phyloP scores from a whole-genome alignment of 768 basidiomycete species.

The Hemileccinum rubropunctum region DNA sequence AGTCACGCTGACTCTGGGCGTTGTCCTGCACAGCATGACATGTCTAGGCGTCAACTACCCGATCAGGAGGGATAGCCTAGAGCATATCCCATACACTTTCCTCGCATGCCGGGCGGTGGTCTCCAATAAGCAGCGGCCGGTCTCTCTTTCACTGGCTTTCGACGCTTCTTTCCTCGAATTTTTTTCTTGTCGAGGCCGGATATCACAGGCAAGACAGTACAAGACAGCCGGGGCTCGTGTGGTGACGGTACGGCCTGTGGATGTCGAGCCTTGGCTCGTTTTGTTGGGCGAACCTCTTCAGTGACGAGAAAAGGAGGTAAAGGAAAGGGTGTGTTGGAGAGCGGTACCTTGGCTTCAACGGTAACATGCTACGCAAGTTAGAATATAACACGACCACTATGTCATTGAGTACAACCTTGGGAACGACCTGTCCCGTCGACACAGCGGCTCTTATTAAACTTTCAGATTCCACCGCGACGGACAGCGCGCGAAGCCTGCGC shows the following conservation, averaged over 20 bases:
- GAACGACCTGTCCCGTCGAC: slow-evolving; percentile 12
- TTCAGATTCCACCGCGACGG: slow-evolving; percentile 39
- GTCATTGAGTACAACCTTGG: slow-evolving; percentile 15
- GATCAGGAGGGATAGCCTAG: slow-evolving; percentile 29
- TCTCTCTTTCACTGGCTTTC: slow-evolving; percentile 14
- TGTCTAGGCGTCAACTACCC: not conserved
- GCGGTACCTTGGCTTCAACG: slow-evolving; percentile 11
- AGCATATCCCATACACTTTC: slow-evolving; percentile 30
- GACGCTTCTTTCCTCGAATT: slow-evolving; percentile 5
- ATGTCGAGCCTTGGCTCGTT: not conserved
- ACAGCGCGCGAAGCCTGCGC: slow-evolving; percentile 39
- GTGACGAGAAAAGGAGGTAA: slow-evolving; percentile 23
- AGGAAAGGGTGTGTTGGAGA: not conserved
- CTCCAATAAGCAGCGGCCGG: slow-evolving; percentile 29
- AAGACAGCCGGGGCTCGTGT: slow-evolving; percentile 20
- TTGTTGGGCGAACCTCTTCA: slow-evolving; percentile 15
- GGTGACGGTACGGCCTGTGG: slow-evolving; percentile 15
- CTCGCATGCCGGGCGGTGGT: slow-evolving; percentile 19
- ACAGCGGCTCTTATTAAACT: slow-evolving; percentile 22
- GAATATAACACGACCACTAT: not conserved
- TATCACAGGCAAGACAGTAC: slow-evolving; percentile 16
- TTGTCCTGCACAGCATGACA: slow-evolving; percentile 22
- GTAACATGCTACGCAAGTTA: slow-evolving; percentile 8
- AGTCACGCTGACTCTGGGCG: not conserved
- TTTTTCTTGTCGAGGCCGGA: not conserved